These are phyloP conservation scores for Rhizophlyctis rosea DNA, from an alignment of 192 early-diverging fungal species.

Conservation along the genomic window DNA sequence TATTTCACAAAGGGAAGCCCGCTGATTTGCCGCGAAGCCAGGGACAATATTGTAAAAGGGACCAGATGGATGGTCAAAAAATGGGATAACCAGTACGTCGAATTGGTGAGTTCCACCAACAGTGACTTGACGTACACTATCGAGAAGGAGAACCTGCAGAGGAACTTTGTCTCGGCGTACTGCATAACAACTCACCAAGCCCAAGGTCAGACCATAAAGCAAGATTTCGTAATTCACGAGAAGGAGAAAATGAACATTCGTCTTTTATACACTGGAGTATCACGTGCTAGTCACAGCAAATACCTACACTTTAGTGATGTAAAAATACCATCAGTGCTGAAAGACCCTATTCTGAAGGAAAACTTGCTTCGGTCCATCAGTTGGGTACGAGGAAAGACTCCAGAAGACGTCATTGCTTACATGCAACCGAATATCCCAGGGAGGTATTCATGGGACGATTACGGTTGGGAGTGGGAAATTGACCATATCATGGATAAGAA, in stretches of 20 bases:
- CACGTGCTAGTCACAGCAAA: slow-evolving; percentile 5
- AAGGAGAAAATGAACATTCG: slow-evolving; percentile 9
- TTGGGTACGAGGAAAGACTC: slow-evolving; percentile 12
- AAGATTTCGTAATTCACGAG: slow-evolving; percentile 16
- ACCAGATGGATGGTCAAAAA: slow-evolving; percentile 8
- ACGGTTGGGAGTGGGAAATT: slow-evolving; percentile 11
- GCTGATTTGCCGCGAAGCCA: slow-evolving; percentile 7
- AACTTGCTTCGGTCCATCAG: background rate
- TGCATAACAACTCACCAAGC: slow-evolving; percentile 15
- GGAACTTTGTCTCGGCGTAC: slow-evolving; percentile 9
- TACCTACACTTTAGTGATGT: slow-evolving; percentile 11
- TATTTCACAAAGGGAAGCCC: slow-evolving; percentile 12
- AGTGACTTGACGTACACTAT: background rate
- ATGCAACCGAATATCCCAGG: slow-evolving; percentile 5
- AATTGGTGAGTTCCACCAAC: background rate
- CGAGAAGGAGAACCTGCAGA: slow-evolving; percentile 4
- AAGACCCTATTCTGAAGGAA: background rate
- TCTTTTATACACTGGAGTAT: slow-evolving; percentile 20
- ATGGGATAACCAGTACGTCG: slow-evolving; percentile 7
- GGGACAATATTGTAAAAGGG: slow-evolving; percentile 7
- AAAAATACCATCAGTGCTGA: background rate
- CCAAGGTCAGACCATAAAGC: slow-evolving; percentile 20
- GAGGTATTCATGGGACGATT: slow-evolving; percentile 10
- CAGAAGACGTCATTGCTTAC: slow-evolving; percentile 11
- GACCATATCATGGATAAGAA: slow-evolving; percentile 5